Evolutionary conservation across 164 flowering plant genomes (phyloP).

Genomic region (Tinospora cordifolia): DNA sequence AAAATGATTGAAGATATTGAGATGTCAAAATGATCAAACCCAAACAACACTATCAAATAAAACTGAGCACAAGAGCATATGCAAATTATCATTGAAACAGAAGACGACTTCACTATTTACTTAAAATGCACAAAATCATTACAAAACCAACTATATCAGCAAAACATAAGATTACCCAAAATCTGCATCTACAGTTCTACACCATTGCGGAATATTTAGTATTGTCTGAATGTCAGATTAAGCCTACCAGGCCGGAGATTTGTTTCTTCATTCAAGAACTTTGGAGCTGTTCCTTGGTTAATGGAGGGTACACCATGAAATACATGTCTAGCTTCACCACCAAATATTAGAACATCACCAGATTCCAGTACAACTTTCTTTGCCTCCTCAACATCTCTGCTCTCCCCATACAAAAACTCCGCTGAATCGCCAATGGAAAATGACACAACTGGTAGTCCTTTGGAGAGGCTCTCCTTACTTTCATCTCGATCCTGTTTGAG

Average conservation of each 20-base stretch:
- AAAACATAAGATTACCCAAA: neutral
- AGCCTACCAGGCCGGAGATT: constrained; percentile 67
- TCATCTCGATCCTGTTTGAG: constrained; percentile 67
- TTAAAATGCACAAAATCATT: no score
- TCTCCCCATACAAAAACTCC: constrained; percentile 58
- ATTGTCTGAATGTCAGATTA: constrained; percentile 77
- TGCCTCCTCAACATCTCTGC: constrained; percentile 45
- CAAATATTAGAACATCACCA: constrained; percentile 85
- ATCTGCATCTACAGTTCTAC: neutral
- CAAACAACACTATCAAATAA: no score
- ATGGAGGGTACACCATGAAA: constrained; percentile 70
- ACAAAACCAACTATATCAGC: no score
- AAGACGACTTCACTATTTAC: no score
- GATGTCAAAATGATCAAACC: no score
- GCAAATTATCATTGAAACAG: no score
- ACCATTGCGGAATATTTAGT: constrained; percentile 2
- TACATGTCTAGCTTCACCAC: constrained; percentile 67
- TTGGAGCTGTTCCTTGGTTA: constrained; percentile 48
- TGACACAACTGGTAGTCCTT: constrained; percentile 77
- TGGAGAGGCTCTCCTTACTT: constrained; percentile 40
- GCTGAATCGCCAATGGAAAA: constrained; percentile 81
- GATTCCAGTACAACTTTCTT: constrained; percentile 50
- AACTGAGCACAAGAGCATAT: no score
- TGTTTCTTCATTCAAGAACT: constrained; percentile 37
- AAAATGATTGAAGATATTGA: no score